Percentiles rank a stretch among this genome's conserved stretches.
Conservation (phyloP, 352 stramenopile genomes). For the Aphanomyces stellatus region DNA sequence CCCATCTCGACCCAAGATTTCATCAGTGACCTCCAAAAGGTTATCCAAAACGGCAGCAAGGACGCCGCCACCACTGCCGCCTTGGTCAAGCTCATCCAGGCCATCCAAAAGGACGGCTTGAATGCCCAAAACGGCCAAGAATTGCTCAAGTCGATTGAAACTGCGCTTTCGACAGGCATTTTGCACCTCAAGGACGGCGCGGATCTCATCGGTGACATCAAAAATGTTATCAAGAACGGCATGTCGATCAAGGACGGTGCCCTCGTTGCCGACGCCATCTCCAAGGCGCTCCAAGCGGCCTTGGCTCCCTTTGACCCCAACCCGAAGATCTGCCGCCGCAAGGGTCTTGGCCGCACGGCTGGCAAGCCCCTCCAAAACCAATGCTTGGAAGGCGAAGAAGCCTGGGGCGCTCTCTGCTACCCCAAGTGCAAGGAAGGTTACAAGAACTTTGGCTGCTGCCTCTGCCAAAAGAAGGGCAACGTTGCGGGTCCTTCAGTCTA, state of each 20-base stretch:
- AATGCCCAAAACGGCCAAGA: not conserved
- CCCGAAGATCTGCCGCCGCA: not conserved
- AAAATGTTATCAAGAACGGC: not conserved
- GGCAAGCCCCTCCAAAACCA: constrained; percentile 1
- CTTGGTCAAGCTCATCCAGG: not conserved
- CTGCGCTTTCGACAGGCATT: not conserved
- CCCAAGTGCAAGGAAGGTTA: constrained; percentile 16
- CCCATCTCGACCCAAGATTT: not conserved
- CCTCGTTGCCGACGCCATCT: not conserved
- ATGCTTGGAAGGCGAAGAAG: not conserved
- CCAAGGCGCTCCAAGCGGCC: not conserved
- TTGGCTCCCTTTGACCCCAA: not conserved
- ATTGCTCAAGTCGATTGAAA: not conserved
- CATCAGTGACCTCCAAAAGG: not conserved
- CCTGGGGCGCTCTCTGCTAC: constrained; percentile 6
- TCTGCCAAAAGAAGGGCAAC: constrained; percentile 15
- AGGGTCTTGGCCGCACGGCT: not conserved
- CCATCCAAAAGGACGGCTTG: not conserved
- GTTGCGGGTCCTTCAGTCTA: too few species aligned
- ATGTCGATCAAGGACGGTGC: constrained; percentile 1
- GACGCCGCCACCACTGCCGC: not conserved
- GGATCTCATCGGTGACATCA: not conserved
- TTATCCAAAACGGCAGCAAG: not conserved
- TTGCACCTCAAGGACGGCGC: not conserved
- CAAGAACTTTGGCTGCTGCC: constrained; percentile 7